Evolutionary conservation across 2,329 filamentous ascomycete genomes (phyloP), one percentile per base, ranked within the genome.

Genomic region (Alternaria incomplexa): DNA sequence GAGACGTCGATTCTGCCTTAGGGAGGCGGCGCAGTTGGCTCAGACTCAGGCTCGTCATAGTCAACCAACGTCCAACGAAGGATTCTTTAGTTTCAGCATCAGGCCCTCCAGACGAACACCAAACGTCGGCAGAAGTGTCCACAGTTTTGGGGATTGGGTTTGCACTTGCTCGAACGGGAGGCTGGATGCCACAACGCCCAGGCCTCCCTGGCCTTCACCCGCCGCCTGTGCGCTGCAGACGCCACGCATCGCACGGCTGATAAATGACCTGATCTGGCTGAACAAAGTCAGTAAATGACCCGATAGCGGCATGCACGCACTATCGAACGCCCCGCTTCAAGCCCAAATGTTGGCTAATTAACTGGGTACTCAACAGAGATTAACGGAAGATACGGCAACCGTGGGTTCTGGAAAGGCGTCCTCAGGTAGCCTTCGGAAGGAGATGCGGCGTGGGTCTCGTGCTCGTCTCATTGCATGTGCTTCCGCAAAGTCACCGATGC

Each of bases 281-380:
- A 36, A 56, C 62, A 76, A 73, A 69, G 70, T 50, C 70, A 68
- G 68, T 68, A 75, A 78, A 77, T 77, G 66, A 53, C 48, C 69
- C 67, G 54, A 69, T 65, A 68, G 51, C 63, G 68, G 69, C 52
- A 65, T 75, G 67, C 67, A 69, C 46, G 47, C 46, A 56, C 62
- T 74, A 73, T 74, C 63, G 69, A 67, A 75, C 58, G 66, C 68
- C 71, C 73, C 74, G 69, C 73, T 77, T 74, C 59, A 12, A 68
- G 73, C 56, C 45, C 23, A 22, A 78, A 75, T 76, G 70, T 59
- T 51, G 65, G 70, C 62, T 76, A 79, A 79, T 77, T 79, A 77
- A 64, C 67, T 65, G 55, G 56, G 30, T 47, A 61, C 47, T 62
- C 23, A 58, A 44, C 56, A 46, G 30, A 70, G 63, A 64, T 71